Percentiles rank a stretch among this genome's conserved stretches.
These are phyloP conservation scores for Dothistroma pini DNA, from an alignment of 2,329 filamentous ascomycete species.

Conservation along the genomic window DNA sequence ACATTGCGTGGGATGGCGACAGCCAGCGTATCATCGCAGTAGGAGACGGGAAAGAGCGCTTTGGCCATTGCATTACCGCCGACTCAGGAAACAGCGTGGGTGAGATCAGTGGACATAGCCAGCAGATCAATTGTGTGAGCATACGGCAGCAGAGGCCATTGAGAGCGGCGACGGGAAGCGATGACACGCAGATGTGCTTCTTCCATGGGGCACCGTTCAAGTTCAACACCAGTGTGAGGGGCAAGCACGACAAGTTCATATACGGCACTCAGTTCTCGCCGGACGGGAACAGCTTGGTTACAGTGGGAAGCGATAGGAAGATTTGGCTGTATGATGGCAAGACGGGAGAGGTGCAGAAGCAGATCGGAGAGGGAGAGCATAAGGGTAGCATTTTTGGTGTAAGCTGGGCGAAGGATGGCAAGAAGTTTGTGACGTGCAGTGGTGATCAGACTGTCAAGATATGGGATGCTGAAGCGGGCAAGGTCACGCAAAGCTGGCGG, in stretches of 20 bases:
- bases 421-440: constrained; percentile 82
- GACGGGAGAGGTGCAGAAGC: constrained; percentile 75
- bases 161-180: constrained; percentile 83
- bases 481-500: constrained; percentile 75
- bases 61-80: constrained; percentile 88
- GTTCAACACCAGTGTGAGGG: constrained; percentile 78
- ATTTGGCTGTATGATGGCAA: constrained; percentile 97
- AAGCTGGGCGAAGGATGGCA: constrained; percentile 84
- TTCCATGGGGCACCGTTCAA: constrained; percentile 95
- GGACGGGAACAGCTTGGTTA: constrained; percentile 76
- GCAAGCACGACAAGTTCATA: constrained; percentile 82
- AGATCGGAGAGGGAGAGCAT: constrained; percentile 75
- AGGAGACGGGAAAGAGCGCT: constrained; percentile 89
- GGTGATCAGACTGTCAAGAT: constrained; percentile 92
- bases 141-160: constrained; percentile 88
- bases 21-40: constrained; percentile 95
- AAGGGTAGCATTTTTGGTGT: constrained; percentile 90
- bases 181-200: constrained; percentile 87
- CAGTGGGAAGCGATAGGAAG: constrained; percentile 84
- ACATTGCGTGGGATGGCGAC: constrained; percentile 96
- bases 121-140: constrained; percentile 84
- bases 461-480: constrained; percentile 83
- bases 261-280: constrained; percentile 86
- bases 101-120: constrained; percentile 87
- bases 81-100: constrained; percentile 96